These are phyloP conservation scores for Candida qinlingensis DNA, from an alignment of 805 yeast species.

Conservation along the genomic window DNA sequence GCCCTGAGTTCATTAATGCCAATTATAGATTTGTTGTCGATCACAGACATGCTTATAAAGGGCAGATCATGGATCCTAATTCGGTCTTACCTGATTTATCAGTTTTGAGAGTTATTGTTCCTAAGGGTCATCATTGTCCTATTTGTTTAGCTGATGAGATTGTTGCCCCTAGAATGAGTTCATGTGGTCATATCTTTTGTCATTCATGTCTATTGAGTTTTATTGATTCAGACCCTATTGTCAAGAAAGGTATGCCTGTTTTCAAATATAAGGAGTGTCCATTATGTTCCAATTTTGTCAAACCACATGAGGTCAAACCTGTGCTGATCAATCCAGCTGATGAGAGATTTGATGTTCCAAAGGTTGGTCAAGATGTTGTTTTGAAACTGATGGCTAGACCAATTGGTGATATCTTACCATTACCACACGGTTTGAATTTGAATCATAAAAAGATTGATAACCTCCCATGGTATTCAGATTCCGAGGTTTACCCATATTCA, in stretches of 20 bases:
- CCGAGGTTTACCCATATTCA: slow-evolving; percentile 44
- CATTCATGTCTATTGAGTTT: slow-evolving; percentile 72
- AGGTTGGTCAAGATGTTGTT: slow-evolving; percentile 46
- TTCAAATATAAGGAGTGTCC: slow-evolving; percentile 72
- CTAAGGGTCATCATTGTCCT: slow-evolving; percentile 79
- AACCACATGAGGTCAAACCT: slow-evolving; percentile 56
- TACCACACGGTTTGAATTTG: slow-evolving; percentile 44
- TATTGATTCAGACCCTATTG: slow-evolving; percentile 45
- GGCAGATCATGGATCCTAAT: slow-evolving; percentile 70
- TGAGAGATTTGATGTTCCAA: slow-evolving; percentile 54
- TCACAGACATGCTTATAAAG: slow-evolving; percentile 44
- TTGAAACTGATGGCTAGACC: slow-evolving; percentile 63
- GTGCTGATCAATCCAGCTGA: slow-evolving; percentile 48
- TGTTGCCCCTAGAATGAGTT: slow-evolving; percentile 90
- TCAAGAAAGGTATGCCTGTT: slow-evolving; percentile 32
- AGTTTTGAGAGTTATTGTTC: slow-evolving; percentile 68
- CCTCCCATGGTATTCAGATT: slow-evolving; percentile 50
- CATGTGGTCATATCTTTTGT: slow-evolving; percentile 93
- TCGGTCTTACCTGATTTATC: slow-evolving; percentile 55
- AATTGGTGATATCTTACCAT: slow-evolving; percentile 36
- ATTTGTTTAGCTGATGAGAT: slow-evolving; percentile 83
- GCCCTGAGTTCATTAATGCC: slow-evolving; percentile 72
- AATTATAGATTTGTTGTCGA: slow-evolving; percentile 83
- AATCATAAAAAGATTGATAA: slow-evolving; percentile 35
- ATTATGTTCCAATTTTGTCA: slow-evolving; percentile 57